Percentiles rank a stretch among this genome's conserved stretches.
These are phyloP conservation scores for Acrodontium crateriforme DNA, from an alignment of 2,329 filamentous ascomycete species.

Conservation along the genomic window DNA sequence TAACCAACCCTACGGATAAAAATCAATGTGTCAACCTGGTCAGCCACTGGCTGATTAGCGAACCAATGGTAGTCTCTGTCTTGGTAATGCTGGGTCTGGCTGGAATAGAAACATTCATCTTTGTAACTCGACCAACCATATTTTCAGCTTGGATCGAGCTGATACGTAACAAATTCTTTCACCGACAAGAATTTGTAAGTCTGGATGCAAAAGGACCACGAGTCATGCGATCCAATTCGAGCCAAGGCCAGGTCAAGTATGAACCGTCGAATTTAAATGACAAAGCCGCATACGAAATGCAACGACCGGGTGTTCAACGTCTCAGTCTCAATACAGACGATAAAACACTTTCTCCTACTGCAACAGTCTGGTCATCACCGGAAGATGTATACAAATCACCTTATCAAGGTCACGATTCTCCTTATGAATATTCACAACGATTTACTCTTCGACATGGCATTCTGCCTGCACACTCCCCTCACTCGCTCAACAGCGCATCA, in stretches of 20 bases:
- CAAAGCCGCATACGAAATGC: too few relatives aligned
- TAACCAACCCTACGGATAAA: slow-evolving; percentile 43
- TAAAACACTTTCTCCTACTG: slow-evolving; percentile 5
- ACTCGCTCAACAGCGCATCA: slow-evolving; percentile 3
- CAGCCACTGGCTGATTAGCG: slow-evolving; percentile 50
- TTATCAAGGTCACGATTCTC: too few relatives aligned
- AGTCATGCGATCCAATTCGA: slow-evolving; percentile 11
- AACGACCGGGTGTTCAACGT: slow-evolving; percentile 9
- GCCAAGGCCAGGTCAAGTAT: slow-evolving; percentile 11
- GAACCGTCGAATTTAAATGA: too few relatives aligned
- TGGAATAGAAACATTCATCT: slow-evolving; percentile 69
- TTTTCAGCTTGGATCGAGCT: slow-evolving; percentile 68
- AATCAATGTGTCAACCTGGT: slow-evolving; percentile 51
- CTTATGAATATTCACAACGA: too few relatives aligned
- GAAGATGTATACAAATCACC: slow-evolving; percentile 10
- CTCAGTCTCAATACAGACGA: slow-evolving; percentile 8
- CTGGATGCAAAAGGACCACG: slow-evolving; percentile 47
- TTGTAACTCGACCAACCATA: slow-evolving; percentile 77
- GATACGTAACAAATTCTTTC: slow-evolving; percentile 32
- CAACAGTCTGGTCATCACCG: slow-evolving; percentile 18
- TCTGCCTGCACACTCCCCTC: slow-evolving; percentile 5
- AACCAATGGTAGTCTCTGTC: slow-evolving; percentile 67
- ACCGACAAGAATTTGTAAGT: slow-evolving; percentile 71
- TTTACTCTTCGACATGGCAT: too few relatives aligned
- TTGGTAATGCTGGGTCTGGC: slow-evolving; percentile 68